These are phyloP conservation scores for Verbena officinalis DNA, from an alignment of 257 asterid species.

Conservation along the genomic window DNA sequence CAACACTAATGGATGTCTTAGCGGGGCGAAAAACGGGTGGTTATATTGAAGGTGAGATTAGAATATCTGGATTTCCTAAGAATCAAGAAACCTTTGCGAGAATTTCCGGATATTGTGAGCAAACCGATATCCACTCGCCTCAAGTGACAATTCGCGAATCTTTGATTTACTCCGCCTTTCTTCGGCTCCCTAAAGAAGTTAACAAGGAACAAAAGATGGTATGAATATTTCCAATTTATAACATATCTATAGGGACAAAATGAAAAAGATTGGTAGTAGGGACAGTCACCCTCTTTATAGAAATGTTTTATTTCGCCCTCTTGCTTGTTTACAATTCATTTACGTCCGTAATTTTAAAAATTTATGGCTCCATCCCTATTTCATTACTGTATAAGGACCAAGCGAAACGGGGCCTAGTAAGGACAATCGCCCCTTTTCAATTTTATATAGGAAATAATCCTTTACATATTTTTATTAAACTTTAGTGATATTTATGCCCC, in stretches of 20 bases:
- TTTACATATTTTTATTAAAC: no score
- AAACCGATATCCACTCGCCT: conserved; percentile 75
- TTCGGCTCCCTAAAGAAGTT: conserved; percentile 69
- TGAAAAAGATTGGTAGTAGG: no score
- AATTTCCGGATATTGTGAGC: conserved; percentile 78
- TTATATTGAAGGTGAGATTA: conserved; percentile 64
- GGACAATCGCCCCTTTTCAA: no score
- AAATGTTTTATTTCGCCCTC: no score
- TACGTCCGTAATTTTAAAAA: no score
- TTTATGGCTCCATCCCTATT: no score
- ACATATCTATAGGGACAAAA: not conserved
- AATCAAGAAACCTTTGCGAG: conserved; percentile 77
- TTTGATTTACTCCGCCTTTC: conserved; percentile 64
- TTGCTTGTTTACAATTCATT: no score
- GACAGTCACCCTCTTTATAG: no score
- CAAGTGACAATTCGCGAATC: conserved; percentile 74
- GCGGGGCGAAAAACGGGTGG: conserved; percentile 79
- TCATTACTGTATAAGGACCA: no score
- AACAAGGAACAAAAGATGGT: conserved; percentile 66
- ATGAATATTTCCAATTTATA: conserved; percentile 13
- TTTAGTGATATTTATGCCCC: no score
- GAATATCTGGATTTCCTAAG: conserved; percentile 73
- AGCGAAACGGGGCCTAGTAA: no score
- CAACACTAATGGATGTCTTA: conserved; percentile 74
- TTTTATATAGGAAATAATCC: no score